phyloP scores from a whole-genome alignment of 805 yeast genomes.

The Ogataea trehalophila region DNA sequence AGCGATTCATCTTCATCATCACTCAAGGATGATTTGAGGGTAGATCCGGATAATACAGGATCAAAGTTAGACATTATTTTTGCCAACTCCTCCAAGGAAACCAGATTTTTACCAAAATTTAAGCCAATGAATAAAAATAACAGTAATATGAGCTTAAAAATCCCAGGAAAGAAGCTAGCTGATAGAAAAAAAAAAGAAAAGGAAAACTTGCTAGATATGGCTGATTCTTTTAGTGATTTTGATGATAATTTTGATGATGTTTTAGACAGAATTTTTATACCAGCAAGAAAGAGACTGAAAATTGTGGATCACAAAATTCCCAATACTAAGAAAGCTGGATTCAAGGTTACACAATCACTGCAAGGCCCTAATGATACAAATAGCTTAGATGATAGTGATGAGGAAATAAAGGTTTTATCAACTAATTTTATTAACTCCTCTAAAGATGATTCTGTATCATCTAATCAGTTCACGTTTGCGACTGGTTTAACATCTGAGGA shows the following conservation, averaged over 20 bases:
- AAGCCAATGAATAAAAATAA: not conserved
- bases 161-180: not conserved
- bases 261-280: not conserved
- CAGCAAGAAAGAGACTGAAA: constrained; percentile 1
- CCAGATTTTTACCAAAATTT: not conserved
- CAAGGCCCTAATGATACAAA: too few relatives aligned
- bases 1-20: not conserved
- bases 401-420: too few relatives aligned
- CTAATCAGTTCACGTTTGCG: too few relatives aligned
- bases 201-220: not conserved
- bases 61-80: not conserved
- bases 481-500: too few relatives aligned
- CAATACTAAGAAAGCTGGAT: too few relatives aligned
- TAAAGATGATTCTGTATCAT: too few relatives aligned
- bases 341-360: too few relatives aligned
- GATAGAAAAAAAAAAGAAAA: not conserved
- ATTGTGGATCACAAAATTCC: not conserved
- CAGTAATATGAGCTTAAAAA: not conserved
- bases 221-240: not conserved
- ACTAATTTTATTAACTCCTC: too few relatives aligned
- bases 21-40: not conserved
- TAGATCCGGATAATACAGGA: not conserved
- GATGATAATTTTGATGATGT: not conserved
- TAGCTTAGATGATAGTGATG: too few relatives aligned
- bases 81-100: not conserved